Conservation (phyloP, 352 stramenopile species). For the Phytophthora capsici region DNA sequence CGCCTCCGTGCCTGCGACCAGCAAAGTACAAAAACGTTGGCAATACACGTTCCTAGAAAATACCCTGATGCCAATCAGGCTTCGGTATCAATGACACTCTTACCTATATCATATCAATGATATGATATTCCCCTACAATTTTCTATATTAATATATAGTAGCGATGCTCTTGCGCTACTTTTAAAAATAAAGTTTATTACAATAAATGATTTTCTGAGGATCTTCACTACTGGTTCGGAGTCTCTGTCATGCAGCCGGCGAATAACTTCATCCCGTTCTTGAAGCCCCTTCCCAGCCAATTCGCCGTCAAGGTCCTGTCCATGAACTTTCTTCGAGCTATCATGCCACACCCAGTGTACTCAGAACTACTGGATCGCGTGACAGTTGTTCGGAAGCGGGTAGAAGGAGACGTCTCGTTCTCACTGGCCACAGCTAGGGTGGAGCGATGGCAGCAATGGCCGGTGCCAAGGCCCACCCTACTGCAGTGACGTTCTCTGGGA, state of each 20-base stretch:
- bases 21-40: no score
- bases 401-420: constrained; percentile 73
- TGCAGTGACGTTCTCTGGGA: constrained; percentile 84
- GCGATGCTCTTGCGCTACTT: no score
- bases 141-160: no score
- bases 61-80: no score
- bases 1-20: neutral
- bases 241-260: constrained; percentile 86
- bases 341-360: constrained; percentile 85
- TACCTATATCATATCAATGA: no score
- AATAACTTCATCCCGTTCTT: constrained; percentile 89
- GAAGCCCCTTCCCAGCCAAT: constrained; percentile 78
- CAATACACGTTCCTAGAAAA: no score
- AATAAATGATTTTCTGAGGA: no score
- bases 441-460: constrained; percentile 86
- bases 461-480: constrained; percentile 83
- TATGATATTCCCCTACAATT: no score
- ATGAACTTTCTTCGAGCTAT: constrained; percentile 73
- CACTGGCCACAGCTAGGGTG: constrained; percentile 84
- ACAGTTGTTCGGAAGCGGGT: constrained; percentile 61
- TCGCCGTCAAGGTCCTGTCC: constrained; percentile 86
- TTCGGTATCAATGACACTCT: no score
- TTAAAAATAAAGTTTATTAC: no score
- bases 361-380: constrained; percentile 73
- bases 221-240: constrained; percentile 88